phyloP scores from a whole-genome alignment of 202 grass and related monocot genomes.

The Carex sylvatica region DNA sequence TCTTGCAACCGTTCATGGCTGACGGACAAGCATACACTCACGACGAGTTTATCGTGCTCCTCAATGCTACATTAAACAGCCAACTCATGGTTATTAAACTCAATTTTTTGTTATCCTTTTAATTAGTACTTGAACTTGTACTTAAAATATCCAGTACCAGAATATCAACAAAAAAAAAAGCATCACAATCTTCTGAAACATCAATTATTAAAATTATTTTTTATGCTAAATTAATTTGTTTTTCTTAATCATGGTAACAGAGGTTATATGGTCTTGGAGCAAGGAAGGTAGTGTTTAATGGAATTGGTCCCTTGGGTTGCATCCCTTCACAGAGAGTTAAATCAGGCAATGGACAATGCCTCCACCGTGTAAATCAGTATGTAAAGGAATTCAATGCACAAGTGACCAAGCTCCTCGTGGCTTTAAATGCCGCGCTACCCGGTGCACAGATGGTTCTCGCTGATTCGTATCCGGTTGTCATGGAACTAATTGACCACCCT shows the following conservation, averaged over 20 bases:
- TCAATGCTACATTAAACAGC: constrained; percentile 47
- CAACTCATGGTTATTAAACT: constrained; percentile 55
- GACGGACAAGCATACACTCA: constrained; percentile 75
- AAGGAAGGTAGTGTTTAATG: constrained; percentile 67
- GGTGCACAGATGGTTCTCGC: constrained; percentile 65
- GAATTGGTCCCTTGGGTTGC: constrained; percentile 81
- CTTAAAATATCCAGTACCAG: not conserved
- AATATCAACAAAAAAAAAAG: not conserved
- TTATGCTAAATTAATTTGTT: not conserved
- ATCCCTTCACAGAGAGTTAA: constrained; percentile 85
- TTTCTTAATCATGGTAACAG: constrained; percentile 25
- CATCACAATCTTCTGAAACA: not conserved
- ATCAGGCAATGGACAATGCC: constrained; percentile 57
- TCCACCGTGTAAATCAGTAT: constrained; percentile 65
- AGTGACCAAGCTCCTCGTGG: constrained; percentile 38
- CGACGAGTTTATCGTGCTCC: constrained; percentile 64
- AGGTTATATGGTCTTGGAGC: constrained; percentile 77
- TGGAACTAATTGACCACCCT: constrained; percentile 81
- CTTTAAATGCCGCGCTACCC: constrained; percentile 56
- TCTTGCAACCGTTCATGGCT: constrained; percentile 79
- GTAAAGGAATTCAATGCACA: constrained; percentile 69
- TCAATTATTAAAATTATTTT: not conserved
- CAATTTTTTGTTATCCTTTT: not conserved
- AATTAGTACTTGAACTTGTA: not conserved
- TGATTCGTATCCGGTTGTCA: constrained; percentile 67